Evolutionary conservation across 371 early-diverging fungal species (phyloP), one percentile per base, ranked within the genome.

Genomic region (Mucor piriformis): DNA sequence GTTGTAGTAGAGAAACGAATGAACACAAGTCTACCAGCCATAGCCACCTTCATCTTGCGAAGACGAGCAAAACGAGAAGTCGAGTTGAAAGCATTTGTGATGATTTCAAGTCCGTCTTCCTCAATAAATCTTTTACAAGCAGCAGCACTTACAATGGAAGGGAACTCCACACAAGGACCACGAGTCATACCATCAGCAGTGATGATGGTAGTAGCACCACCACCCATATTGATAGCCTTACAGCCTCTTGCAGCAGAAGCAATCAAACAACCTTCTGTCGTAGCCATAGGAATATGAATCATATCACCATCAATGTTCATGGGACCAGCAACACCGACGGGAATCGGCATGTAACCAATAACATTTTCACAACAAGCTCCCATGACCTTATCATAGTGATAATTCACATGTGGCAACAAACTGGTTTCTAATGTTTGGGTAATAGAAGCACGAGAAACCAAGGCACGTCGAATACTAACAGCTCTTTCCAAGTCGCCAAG

Each of bases 341-440:
- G 98, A 23, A 98, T 69, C 16, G 96, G 97, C 81, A 93, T 82
- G 63, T 95, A 93, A 37, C 98, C 98, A 68, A 98, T 86, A 8
- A 98, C 96, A 74, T 97, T 98, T 70, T 98, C 98, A 68, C 97
- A 97, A 79, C 97, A 97, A 56, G 91, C 89, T 3, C 96, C 96
- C 64, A 88, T 79, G 5, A 98, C 94, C 63, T 88, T 88, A 63
- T 85, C 76, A 72, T 96, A 97, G 67, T 94, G 92, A 63, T 94
- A 96, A 64, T 91, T 84, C 50, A 88, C 73, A 61, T 88, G 70
- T 15, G 97, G 97, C 46, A 96, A 71, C 7, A 77, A 61, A 47
- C 87, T 83, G 13, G 74, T 38, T 63, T 91, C 89, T 7, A 91
- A 75, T 3, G 87, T 83, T 61, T 84, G 81, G 33, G 89, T 83